Evolutionary conservation across 1,284 basidiomycete genomes (phyloP).

Genomic region (Abortiporus biennis): DNA sequence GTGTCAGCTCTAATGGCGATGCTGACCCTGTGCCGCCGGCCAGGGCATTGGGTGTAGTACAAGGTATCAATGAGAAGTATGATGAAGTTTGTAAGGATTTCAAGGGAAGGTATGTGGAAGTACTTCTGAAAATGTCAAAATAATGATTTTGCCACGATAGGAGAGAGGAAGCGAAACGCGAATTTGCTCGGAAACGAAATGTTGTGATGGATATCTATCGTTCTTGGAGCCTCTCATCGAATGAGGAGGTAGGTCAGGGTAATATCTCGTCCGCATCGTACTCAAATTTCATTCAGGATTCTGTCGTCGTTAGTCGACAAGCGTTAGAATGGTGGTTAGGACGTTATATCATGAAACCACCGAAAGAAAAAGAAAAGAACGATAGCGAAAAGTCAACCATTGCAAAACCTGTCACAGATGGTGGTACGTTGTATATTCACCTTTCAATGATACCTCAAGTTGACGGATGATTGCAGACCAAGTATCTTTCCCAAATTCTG

Average conservation of each 20-base stretch:
- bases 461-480: not conserved
- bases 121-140: not conserved
- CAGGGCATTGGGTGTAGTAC: constrained; percentile 47
- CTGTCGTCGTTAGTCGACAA: constrained; percentile 50
- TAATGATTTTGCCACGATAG: too few species aligned
- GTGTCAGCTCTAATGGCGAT: too few species aligned
- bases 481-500: constrained; percentile 22
- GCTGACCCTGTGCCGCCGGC: too few species aligned
- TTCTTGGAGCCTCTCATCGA: constrained; percentile 49
- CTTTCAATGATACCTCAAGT: not conserved
- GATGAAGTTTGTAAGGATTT: constrained; percentile 46
- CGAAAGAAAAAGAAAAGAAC: constrained; percentile 8
- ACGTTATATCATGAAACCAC: constrained; percentile 27
- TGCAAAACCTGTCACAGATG: not conserved
- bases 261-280: too few species aligned
- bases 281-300: constrained; percentile 32
- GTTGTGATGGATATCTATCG: constrained; percentile 57
- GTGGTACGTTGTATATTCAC: not conserved
- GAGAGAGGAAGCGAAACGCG: constrained; percentile 39
- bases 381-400: not conserved
- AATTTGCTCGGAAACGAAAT: constrained; percentile 43
- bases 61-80: constrained; percentile 49
- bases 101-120: constrained; percentile 37
- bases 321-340: constrained; percentile 59
- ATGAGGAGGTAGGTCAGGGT: constrained; percentile 44